These are phyloP conservation scores for Nymphaea colorata DNA, from an alignment of 164 flowering plant genomes.

Conservation along the genomic window DNA sequence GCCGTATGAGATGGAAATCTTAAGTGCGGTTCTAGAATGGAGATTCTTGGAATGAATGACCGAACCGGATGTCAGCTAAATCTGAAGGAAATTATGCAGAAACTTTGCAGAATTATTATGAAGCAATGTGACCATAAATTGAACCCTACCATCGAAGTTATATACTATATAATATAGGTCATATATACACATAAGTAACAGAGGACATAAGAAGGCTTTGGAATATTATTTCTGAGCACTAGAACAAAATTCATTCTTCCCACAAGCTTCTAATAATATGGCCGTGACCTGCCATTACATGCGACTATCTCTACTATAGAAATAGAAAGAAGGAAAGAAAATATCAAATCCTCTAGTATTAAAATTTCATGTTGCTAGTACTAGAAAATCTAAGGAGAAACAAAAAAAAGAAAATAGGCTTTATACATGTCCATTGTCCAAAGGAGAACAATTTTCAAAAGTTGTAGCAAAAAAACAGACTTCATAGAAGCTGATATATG, in stretches of 20 bases:
- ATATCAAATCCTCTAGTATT: not conserved
- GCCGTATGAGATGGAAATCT: not conserved
- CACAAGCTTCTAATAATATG: not conserved
- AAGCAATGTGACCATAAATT: not conserved
- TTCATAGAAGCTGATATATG: not conserved
- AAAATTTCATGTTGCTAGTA: not conserved
- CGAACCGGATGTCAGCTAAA: not conserved
- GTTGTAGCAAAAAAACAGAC: not conserved
- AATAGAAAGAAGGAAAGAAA: not conserved
- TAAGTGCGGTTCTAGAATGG: not conserved
- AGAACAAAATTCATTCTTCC: not conserved
- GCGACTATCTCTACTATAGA: not conserved
- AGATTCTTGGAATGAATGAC: slow-evolving; percentile 1
- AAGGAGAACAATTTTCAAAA: not conserved
- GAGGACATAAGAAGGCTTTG: too few relatives aligned
- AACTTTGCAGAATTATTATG: slow-evolving; percentile 1
- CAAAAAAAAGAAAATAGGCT: not conserved
- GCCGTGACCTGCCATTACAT: not conserved
- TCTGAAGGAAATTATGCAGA: not conserved
- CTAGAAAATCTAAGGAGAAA: not conserved
- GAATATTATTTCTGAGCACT: not conserved
- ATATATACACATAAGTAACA: not conserved
- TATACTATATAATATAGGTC: not conserved
- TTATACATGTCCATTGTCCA: not conserved
- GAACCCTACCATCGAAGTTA: not conserved